Evolutionary conservation across 2,329 filamentous ascomycete species (phyloP), one percentile per base, ranked within the genome.

Genomic region (Pseudocercospora musae): DNA sequence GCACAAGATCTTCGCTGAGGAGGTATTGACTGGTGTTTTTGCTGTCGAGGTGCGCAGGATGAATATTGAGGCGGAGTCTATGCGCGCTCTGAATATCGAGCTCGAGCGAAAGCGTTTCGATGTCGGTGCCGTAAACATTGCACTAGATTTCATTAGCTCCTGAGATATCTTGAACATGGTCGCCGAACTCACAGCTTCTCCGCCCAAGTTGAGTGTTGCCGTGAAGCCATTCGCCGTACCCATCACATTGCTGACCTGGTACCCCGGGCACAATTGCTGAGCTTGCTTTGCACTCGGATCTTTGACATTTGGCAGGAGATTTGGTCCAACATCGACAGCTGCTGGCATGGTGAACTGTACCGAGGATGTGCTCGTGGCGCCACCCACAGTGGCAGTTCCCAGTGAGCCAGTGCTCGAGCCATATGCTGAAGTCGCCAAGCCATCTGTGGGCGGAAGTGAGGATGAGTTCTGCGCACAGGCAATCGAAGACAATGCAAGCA

Each of bases 71-170:
- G 59, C 88, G 87, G 44, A 95, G 75, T 1, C 90, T 82, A 68
- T 90, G 84, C 88, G 68, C 60, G 13, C 64, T 69, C 62, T 76
- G 74, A 3, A 74, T 70, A 21, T 72, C 84, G 11, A 95, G 87
- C 2, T 85, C 82, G 31, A 96, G 78, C 37, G 81, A 83, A 54
- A 96, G 78, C 4, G 82, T 78, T 23, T 87, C 81, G 27, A 96
- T 79, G 72, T 96, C 92, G 7, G 82, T 88, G 0, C 92, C 91
- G 66, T 94, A 96, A 21, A 86, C 84, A 74, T 94, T 89, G 79
- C 91, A 87, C 65, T 72, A 10, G 13, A 67, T 57, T 18, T 59
- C 15, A 8, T 54, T 31, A 50, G 31, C 27, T 33, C 20, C 33
- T 48, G 15, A 18, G 6, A 23, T 3, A 10, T 40, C 21, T n/a